A percentile compares a stretch with the other conserved stretches of the same genome.
Evolutionary conservation across 345 rosid species (phyloP).

Genomic region (Limnanthes douglasii): DNA sequence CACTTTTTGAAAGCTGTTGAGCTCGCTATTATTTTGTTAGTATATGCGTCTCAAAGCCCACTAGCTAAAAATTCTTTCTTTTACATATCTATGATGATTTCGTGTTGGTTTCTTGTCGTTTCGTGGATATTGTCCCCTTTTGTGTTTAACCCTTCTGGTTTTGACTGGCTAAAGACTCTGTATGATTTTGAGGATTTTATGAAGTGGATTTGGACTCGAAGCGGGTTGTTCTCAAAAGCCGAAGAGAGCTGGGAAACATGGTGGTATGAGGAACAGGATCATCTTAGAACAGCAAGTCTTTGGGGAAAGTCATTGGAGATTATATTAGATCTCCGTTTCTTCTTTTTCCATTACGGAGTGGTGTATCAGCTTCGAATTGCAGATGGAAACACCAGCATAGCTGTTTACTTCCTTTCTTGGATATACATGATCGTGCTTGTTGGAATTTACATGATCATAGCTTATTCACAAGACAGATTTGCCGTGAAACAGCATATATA

Average conservation of each 20-base stretch:
- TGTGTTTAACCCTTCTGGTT: conserved; percentile 87
- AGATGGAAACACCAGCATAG: conserved; percentile 32
- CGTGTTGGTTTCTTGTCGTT: conserved; percentile 77
- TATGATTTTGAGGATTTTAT: conserved; percentile 86
- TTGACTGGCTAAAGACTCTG: conserved; percentile 89
- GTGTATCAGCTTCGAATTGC: conserved; percentile 75
- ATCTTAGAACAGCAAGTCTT: conserved; percentile 61
- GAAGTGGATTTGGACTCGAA: conserved; percentile 77
- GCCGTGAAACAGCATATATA: conserved; percentile 71
- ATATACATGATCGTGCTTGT: conserved; percentile 39
- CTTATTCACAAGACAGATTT: conserved; percentile 55
- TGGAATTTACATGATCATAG: conserved; percentile 34
- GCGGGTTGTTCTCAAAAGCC: conserved; percentile 75
- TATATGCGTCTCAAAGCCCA: conserved; percentile 68
- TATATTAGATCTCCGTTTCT: conserved; percentile 76
- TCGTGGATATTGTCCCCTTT: conserved; percentile 85
- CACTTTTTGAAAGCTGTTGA: conserved; percentile 84
- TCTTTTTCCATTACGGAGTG: conserved; percentile 81
- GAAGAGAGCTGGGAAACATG: conserved; percentile 92
- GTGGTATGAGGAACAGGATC: conserved; percentile 96
- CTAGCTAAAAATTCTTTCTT: conserved; percentile 63
- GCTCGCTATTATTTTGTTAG: conserved; percentile 62
- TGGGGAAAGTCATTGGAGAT: conserved; percentile 75
- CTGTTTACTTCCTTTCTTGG: conserved; percentile 78
- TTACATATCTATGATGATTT: conserved; percentile 69